Percentiles rank a stretch among this genome's conserved stretches.
Evolutionary conservation across 225 moss, liverwort and hornwort species (phyloP).

Genomic region (Marchantia paleacea): DNA sequence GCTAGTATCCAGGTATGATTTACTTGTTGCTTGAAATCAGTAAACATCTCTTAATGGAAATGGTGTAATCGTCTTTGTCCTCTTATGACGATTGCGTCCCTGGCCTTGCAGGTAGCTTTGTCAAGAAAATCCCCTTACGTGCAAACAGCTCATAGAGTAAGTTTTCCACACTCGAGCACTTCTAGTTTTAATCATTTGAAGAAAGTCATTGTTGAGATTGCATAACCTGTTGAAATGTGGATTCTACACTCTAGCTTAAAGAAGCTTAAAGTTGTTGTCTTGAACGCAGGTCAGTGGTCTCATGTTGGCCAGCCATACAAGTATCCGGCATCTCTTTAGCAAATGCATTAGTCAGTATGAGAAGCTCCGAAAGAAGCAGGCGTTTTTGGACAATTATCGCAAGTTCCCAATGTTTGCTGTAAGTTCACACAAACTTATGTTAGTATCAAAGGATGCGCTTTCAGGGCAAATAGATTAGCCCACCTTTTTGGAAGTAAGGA

Average conservation of each 20-base stretch:
- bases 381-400: constrained; percentile 98
- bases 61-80: no score
- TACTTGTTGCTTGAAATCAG: not conserved
- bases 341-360: constrained; percentile 99
- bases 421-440: constrained; percentile 34
- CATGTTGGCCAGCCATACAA: constrained; percentile 99
- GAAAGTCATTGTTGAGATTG: not conserved
- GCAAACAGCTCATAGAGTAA: constrained; percentile 96
- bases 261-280: not conserved
- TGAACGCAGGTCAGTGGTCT: constrained; percentile 87
- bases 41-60: not conserved
- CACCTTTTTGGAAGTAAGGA: no score
- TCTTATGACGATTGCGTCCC: not conserved
- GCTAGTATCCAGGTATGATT: constrained; percentile 89
- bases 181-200: not conserved
- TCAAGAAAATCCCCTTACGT: constrained; percentile 99
- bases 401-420: constrained; percentile 99
- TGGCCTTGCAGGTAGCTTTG: constrained; percentile 72
- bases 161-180: not conserved
- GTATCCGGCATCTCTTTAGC: constrained; percentile 99
- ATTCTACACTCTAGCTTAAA: not conserved
- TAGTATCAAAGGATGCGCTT: no score
- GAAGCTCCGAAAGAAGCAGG: constrained; percentile 98
- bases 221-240: not conserved
- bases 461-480: no score